phyloP scores from a whole-genome alignment of 1,284 basidiomycete genomes.

The Singerocomus inundabilis region DNA sequence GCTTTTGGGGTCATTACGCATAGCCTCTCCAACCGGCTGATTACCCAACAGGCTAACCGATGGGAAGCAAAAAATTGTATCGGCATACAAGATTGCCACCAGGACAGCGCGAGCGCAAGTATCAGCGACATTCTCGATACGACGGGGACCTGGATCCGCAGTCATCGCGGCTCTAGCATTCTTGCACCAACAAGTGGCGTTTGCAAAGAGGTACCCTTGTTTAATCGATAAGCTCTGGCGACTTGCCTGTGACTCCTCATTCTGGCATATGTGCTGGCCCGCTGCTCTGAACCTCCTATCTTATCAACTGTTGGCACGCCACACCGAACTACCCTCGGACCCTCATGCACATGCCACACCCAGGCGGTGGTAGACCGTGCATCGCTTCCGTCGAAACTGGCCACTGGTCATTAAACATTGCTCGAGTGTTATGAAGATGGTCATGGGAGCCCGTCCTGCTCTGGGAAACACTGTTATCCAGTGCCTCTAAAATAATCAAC shows the following conservation, averaged over 20 bases:
- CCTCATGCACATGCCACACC: neutral
- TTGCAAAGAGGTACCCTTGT: neutral
- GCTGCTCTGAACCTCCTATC: neutral
- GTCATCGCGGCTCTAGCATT: no score
- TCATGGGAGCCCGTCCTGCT: neutral
- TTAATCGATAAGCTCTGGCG: neutral
- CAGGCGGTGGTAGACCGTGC: neutral
- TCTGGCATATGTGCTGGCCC: neutral
- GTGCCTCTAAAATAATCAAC: neutral
- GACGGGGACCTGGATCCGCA: neutral
- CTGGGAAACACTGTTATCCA: neutral
- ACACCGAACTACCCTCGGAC: neutral
- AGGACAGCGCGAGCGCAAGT: neutral
- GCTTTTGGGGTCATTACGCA: no score
- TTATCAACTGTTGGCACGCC: neutral
- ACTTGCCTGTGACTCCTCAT: no score
- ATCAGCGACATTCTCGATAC: neutral
- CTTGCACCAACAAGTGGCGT: neutral
- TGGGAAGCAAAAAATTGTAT: slow-evolving; percentile 11
- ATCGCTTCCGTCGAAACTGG: slow-evolving; percentile 3
- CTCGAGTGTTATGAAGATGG: neutral
- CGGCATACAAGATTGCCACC: slow-evolving; percentile 3
- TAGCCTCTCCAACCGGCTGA: no score
- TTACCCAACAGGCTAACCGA: no score
- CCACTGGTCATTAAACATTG: neutral